A percentile compares a stretch with the other conserved stretches of the same genome.
Evolutionary conservation across 352 stramenopile species (phyloP).

Genomic region (Phytophthora sp.): DNA sequence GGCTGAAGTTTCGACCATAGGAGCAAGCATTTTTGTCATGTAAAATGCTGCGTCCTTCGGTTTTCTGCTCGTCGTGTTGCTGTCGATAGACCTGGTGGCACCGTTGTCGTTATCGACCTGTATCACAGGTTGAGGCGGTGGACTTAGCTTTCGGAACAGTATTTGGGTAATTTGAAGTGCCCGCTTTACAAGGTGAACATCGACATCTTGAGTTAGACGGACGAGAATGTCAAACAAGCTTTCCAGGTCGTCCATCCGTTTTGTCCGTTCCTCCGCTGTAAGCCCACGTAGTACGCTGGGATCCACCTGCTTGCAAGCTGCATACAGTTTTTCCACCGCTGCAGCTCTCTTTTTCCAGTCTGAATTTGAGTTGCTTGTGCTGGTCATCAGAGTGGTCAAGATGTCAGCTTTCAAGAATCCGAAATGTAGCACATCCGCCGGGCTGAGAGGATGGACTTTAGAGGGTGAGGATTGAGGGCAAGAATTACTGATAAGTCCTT

Average conservation of each 20-base stretch:
- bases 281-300: conserved; percentile 19
- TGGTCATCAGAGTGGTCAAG: conserved; percentile 36
- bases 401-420: conserved; percentile 55
- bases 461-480: too few species aligned
- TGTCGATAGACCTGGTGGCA: neutral
- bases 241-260: conserved; percentile 29
- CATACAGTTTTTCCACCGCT: conserved; percentile 65
- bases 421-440: conserved; percentile 33
- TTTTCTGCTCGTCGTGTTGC: neutral
- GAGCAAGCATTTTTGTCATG: conserved; percentile 51
- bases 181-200: conserved; percentile 72
- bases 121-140: too few species aligned
- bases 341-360: conserved; percentile 74
- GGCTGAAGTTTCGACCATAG: conserved; percentile 59
- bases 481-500: neutral
- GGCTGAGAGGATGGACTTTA: conserved; percentile 18
- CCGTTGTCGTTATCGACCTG: conserved; percentile 7
- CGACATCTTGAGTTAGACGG: conserved; percentile 66
- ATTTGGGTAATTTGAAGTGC: conserved; percentile 63
- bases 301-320: conserved; percentile 41
- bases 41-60: conserved; percentile 22
- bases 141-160: conserved; percentile 54
- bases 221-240: conserved; percentile 52
- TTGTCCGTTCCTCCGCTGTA: conserved; percentile 8
- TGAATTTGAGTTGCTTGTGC: conserved; percentile 64